These are phyloP conservation scores for Suhomyces terraborum DNA, from an alignment of 1,139 yeast genomes.

Conservation along the genomic window DNA sequence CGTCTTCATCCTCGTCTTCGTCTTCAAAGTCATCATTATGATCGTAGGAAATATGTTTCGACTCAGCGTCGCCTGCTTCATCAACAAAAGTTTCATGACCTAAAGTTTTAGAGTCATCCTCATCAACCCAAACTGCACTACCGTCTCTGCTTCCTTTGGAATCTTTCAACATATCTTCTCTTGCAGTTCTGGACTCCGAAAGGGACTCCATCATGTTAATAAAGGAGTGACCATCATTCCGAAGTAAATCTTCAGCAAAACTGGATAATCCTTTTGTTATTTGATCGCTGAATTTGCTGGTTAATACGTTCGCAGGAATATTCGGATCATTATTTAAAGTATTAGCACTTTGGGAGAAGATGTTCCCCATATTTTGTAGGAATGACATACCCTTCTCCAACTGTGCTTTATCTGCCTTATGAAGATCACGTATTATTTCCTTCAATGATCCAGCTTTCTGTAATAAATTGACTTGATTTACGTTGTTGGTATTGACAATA, in stretches of 20 bases:
- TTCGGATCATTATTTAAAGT: conserved; percentile 5
- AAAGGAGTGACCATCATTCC: conserved; percentile 73
- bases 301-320: conserved; percentile 5
- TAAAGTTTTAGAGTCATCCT: conserved; percentile 20
- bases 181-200: conserved; percentile 56
- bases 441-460: conserved; percentile 34
- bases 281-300: conserved; percentile 22
- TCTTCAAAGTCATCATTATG: conserved; percentile 27
- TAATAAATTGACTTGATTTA: conserved; percentile 24
- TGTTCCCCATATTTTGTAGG: conserved; percentile 31
- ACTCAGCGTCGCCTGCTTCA: background rate
- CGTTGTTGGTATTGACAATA: conserved; percentile 18
- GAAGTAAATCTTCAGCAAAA: conserved; percentile 76
- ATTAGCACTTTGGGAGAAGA: conserved; percentile 12
- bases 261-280: conserved; percentile 47
- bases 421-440: conserved; percentile 32
- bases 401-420: conserved; percentile 31
- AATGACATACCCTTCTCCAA: conserved; percentile 33
- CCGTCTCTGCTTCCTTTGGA: conserved; percentile 11
- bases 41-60: conserved; percentile 12
- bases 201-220: conserved; percentile 77
- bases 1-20: conserved; percentile 30
- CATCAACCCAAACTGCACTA: conserved; percentile 26
- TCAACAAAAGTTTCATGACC: background rate
- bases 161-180: conserved; percentile 43